These are phyloP conservation scores for Kentomonas sorsogonicus DNA, from an alignment of 208 protist species.

Conservation along the genomic window DNA sequence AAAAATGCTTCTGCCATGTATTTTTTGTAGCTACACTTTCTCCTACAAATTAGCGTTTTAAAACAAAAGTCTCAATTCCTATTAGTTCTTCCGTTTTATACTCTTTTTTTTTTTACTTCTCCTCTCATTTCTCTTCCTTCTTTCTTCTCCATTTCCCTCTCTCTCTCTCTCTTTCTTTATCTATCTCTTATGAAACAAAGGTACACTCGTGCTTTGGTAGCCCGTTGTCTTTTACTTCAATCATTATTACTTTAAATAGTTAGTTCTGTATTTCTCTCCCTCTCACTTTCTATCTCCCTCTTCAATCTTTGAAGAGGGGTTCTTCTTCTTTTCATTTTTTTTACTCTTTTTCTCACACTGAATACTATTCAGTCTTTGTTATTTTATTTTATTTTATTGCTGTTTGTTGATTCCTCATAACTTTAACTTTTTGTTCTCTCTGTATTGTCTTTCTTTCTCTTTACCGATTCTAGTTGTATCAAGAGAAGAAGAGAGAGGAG, in stretches of 20 bases:
- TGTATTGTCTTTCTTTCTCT: conserved; percentile 7
- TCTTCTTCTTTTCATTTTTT: background rate
- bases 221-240: too few species aligned
- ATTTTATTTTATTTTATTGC: conserved; percentile 5
- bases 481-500: too few species aligned
- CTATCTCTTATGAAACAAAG: too few species aligned
- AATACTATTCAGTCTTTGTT: conserved; percentile 2
- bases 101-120: background rate
- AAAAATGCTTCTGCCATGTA: too few species aligned
- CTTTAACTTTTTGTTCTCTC: background rate
- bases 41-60: background rate
- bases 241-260: too few species aligned
- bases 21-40: background rate
- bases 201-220: too few species aligned
- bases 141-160: conserved; percentile 1
- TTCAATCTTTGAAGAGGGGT: background rate
- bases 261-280: too few species aligned
- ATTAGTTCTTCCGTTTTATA: background rate
- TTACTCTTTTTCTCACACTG: background rate
- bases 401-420: background rate
- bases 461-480: too few species aligned
- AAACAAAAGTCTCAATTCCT: background rate
- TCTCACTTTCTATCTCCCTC: too few species aligned
- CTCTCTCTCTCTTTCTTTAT: conserved; percentile 10
- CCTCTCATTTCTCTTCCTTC: background rate